Base-by-base conservation (phyloP, 169 alveolate genomes). In the Eimeria brunetti region DNA sequence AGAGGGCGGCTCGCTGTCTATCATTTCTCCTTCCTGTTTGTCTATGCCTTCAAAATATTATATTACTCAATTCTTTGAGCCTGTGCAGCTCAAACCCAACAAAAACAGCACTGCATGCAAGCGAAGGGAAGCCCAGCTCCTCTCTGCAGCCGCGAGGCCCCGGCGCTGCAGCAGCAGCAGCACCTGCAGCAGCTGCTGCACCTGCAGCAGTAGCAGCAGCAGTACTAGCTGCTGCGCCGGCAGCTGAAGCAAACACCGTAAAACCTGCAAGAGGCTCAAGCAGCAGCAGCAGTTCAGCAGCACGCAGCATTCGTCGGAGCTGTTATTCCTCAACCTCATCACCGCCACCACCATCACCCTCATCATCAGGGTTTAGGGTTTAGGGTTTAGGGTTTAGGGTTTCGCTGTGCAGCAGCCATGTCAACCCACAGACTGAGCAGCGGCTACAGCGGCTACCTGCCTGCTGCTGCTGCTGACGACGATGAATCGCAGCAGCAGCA, bases 361-460 rank as follows among this genome's bases (percentile, higher is more conserved):
- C n/a, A 56, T 9, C 18, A 56, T 18, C 9, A 58, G 67, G 67
- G 67, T 2, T 58, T 58, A 58, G 67, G 67, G 67, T 58, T 58
- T 58, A 58, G 67, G 67, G 67, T 58, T 58, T 58, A 58, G 67
- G 67, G 67, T 58, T 58, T 58, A 58, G 67, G 67, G 67, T 58
- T 58, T 58, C 69, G 20, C 69, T 14, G 69, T 16, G 78, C 41
- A 67, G 56, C 30, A 73, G 51, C 83, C 22, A 84, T 84, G 91
- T n/a, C 71, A 16, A 53, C 64, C 36, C 58, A 58, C 12, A 51
- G 91, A 33, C 91, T 84, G 14, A 84, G 41, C 76, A 84, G 91
- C 76, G 91, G 91, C 27, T 84, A 84, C 78, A 58, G 91, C 91
- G 91, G 91, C 53, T 84, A 84, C 41, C 22, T 84, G 64, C 36